Base-by-base conservation (phyloP, 2,329 filamentous ascomycete genomes). In the Pezicula neosporulosa region DNA sequence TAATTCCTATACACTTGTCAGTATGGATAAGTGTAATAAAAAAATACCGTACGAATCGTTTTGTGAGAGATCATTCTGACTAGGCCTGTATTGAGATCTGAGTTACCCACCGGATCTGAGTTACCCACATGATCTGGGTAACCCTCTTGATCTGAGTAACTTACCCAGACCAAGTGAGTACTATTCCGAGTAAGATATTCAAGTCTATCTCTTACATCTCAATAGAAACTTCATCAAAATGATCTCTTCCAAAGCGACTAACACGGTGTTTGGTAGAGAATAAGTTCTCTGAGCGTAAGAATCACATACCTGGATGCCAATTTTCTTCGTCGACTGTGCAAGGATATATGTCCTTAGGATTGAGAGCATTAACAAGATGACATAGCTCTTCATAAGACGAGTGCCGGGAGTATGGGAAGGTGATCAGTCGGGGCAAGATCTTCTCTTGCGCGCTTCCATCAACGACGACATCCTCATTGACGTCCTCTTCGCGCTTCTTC, bases 381-480 rank as follows among this genome's bases (percentile, higher is more conserved):
- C 89, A 87, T 3, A 96, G 77, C 65, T 97, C 93, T 0, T 76
- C 72, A 54, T 94, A 93, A 0, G 90, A 96, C 0, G 93, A 95
- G 67, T 97, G 93, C 1, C 93, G 81, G 0, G 93, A 93, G 63
- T 92, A 97, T 0, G 92, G 89, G 58, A 96, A 97, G 0, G 66
- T 71, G 3, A 85, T 80, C 10, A 54, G 33, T 44, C 52, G 61
- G 1, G 61, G 56, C 13, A 66, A 52, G n/a, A n/a, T 33, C 15
- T 12, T n/a, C 13, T 33, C 30, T 33, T 10, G 16, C 37, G 51
- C 19, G 33, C 15, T 37, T 47, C 19, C 28, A 6, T 24, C 30
- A 16, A 47, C 10, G 15, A 12, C 7, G n/a, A 35, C 21, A 35
- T 41, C 43, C 24, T 33, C 44, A n/a, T 38, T 43, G 6, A 27